Percentiles rank a stretch among this genome's conserved stretches.
These are phyloP conservation scores for Colletotrichum sp. DNA, from an alignment of 2,329 filamentous ascomycete species.

Conservation along the genomic window DNA sequence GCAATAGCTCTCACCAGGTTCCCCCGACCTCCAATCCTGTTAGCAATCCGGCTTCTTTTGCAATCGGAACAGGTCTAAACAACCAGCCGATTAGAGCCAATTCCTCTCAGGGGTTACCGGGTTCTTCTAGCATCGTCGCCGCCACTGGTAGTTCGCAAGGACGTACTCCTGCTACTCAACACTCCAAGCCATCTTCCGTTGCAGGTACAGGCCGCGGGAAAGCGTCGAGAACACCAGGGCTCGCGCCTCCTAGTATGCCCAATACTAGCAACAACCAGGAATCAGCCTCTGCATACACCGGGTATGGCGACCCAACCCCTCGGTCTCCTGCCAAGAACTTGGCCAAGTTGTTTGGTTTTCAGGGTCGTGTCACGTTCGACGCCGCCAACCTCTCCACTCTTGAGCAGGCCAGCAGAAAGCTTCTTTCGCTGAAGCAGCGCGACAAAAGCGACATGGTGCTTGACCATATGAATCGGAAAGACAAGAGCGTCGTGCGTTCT, in stretches of 20 bases:
- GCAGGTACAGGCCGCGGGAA: not conserved
- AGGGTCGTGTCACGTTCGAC: slow-evolving; percentile 35
- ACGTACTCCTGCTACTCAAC: not conserved
- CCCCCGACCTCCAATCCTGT: not conserved
- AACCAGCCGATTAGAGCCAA: not conserved
- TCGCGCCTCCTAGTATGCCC: not conserved
- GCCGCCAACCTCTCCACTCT: slow-evolving; percentile 24
- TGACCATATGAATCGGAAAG: not conserved
- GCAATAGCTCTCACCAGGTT: not conserved
- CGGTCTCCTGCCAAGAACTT: not conserved
- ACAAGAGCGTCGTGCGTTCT: not conserved
- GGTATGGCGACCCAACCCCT: not conserved
- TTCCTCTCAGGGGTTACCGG: not conserved
- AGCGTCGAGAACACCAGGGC: not conserved
- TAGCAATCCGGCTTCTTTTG: not conserved
- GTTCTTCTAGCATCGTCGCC: not conserved
- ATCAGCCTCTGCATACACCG: not conserved
- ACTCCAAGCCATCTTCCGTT: not conserved
- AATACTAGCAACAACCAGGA: not conserved
- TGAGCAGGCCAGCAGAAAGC: slow-evolving; percentile 23
- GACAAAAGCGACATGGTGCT: slow-evolving; percentile 1
- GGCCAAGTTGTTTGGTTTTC: slow-evolving; percentile 26
- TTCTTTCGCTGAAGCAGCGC: slow-evolving; percentile 24
- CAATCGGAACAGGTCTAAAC: not conserved
- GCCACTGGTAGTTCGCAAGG: not conserved